phyloP scores from a whole-genome alignment of 805 yeast genomes.

The Metschnikowia noctiluminum region DNA sequence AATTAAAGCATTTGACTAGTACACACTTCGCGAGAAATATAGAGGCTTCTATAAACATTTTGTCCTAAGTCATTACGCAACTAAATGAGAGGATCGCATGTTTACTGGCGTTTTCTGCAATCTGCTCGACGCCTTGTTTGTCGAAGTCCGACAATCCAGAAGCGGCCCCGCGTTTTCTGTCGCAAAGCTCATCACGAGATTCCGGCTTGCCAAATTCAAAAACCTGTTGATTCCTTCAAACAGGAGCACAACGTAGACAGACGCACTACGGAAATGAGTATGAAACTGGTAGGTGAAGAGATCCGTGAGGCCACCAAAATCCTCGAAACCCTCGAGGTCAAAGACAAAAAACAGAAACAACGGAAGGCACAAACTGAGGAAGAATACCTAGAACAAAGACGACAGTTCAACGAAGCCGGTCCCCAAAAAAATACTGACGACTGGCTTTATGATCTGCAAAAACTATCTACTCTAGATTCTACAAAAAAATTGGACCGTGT shows the following conservation, averaged over 20 bases:
- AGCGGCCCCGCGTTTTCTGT: neutral
- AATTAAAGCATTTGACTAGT: no score
- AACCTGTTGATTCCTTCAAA: no score
- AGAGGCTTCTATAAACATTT: no score
- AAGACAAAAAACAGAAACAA: constrained; percentile 14
- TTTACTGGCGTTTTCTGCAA: no score
- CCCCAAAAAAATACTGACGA: constrained; percentile 50
- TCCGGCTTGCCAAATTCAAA: no score
- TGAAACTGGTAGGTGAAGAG: neutral
- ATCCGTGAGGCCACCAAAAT: neutral
- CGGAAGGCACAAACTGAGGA: constrained; percentile 74
- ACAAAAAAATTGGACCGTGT: constrained; percentile 52
- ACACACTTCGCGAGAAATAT: no score
- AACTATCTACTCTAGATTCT: constrained; percentile 27
- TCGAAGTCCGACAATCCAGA: neutral
- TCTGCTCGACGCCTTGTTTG: no score
- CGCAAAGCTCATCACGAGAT: neutral
- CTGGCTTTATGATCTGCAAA: constrained; percentile 37
- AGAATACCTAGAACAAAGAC: constrained; percentile 51
- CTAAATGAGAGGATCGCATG: no score
- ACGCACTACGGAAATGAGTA: neutral
- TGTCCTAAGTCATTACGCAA: no score
- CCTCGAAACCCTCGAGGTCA: constrained; percentile 1
- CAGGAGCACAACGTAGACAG: no score
- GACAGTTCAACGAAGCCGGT: constrained; percentile 50